Evolutionary conservation across 805 yeast species (phyloP).

Genomic region (Teunomyces cretensis): DNA sequence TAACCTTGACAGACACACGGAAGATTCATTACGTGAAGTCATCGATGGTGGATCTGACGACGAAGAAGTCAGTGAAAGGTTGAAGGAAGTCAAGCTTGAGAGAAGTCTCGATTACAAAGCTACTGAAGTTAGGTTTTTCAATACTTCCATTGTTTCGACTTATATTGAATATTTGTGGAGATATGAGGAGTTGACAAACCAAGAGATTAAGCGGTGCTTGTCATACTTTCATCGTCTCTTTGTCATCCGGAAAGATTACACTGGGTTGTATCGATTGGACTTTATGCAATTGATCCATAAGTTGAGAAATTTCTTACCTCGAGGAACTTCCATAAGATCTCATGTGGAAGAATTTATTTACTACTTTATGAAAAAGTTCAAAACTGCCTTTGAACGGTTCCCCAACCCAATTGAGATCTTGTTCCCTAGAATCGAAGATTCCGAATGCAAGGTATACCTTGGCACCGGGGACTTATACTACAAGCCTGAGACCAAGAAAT

Average conservation of each 20-base stretch:
- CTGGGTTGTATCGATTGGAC: conserved; percentile 67
- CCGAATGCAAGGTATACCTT: conserved; percentile 49
- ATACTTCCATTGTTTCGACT: conserved; percentile 61
- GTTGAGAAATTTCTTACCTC: conserved; percentile 47
- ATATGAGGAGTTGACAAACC: conserved; percentile 60
- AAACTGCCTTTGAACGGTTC: conserved; percentile 47
- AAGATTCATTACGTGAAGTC: conserved; percentile 23
- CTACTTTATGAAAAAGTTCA: conserved; percentile 62
- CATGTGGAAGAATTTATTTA: conserved; percentile 66
- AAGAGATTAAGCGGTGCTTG: conserved; percentile 61
- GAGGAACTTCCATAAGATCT: conserved; percentile 45
- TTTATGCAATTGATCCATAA: conserved; percentile 61
- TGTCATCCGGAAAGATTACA: conserved; percentile 55
- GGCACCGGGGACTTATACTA: conserved; percentile 55
- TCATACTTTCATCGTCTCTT: conserved; percentile 72
- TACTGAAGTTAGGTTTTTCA: conserved; percentile 48
- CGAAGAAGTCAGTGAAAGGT: conserved; percentile 27
- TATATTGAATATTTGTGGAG: conserved; percentile 62
- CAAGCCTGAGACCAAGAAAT: conserved; percentile 16
- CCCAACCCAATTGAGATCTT: conserved; percentile 65
- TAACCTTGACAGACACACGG: conserved; percentile 23
- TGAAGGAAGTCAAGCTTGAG: conserved; percentile 41
- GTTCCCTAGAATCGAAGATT: conserved; percentile 56
- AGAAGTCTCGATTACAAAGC: conserved; percentile 45
- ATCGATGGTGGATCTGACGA: conserved; percentile 32